These are phyloP conservation scores for Ceratobasidium theobromae DNA, from an alignment of 1,284 basidiomycete species.

Conservation along the genomic window DNA sequence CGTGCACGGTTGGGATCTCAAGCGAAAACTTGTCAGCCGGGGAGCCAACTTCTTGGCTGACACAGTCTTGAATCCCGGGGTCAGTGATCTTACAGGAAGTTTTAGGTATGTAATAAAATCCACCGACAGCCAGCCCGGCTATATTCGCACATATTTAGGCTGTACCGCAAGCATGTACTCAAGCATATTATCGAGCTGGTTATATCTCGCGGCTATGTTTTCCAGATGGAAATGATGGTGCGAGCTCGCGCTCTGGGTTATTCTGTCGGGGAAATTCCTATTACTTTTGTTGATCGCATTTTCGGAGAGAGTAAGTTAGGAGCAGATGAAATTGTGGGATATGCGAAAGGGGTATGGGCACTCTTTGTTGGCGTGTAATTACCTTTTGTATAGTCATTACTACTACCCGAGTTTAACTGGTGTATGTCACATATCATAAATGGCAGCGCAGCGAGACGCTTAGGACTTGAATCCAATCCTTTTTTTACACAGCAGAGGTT, in stretches of 20 bases:
- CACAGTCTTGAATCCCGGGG: constrained; percentile 77
- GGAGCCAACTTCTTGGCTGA: constrained; percentile 86
- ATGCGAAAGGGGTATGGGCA: constrained; percentile 81
- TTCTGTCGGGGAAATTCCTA: constrained; percentile 85
- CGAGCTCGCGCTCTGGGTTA: constrained; percentile 81
- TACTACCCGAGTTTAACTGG: too few species aligned
- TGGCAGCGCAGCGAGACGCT: too few species aligned
- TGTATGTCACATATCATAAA: too few species aligned
- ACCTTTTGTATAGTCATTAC: neutral
- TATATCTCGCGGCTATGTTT: constrained; percentile 87
- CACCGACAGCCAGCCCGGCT: neutral
- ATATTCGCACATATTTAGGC: constrained; percentile 46
- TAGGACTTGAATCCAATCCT: too few species aligned
- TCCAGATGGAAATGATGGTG: constrained; percentile 98
- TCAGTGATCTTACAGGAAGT: constrained; percentile 84
- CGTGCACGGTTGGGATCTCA: constrained; percentile 87
- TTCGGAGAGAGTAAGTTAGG: constrained; percentile 91
- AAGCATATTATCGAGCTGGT: constrained; percentile 80
- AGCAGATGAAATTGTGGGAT: constrained; percentile 85
- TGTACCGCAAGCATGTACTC: constrained; percentile 77
- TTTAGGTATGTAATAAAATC: constrained; percentile 61
- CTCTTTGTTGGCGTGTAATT: constrained; percentile 70
- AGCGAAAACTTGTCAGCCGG: constrained; percentile 79
- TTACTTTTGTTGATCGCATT: constrained; percentile 90
- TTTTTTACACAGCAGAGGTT: too few species aligned